Base-by-base conservation (phyloP, 2,329 filamentous ascomycete species). In the Fusarium avenaceum region DNA sequence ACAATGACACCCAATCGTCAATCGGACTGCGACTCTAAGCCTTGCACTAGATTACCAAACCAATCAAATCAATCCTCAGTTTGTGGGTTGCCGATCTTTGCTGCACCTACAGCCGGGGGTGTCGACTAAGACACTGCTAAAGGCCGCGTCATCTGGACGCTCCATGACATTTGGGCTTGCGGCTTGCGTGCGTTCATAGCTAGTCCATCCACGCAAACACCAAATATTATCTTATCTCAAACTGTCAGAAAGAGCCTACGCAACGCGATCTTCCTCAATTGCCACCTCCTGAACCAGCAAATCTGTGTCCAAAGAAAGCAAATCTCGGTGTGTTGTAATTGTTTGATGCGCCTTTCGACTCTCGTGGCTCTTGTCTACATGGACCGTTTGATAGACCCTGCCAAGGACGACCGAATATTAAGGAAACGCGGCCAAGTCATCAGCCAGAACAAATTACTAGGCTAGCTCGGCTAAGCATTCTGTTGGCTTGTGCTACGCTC, bases 121-220 rank as follows among this genome's bases (percentile, higher is more conserved):
- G 69, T 52, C 33, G 46, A 49, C 22, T 43, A 56, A 67, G 63
- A 74, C 69, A 70, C 67, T 55, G 54, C 54, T 52, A 67, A 46
- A 72, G 71, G 69, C 69, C 71, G 71, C 71, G 71, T 73, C 71
- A 74, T 71, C 71, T 71, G 48, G 48, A 59, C 46, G 63, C 57
- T 70, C 57, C 57, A 67, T 73, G 51, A 62, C 55, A 62, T 59
- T 63, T 30, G 28, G 54, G 69, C 71, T 73, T 73, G 71, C 70
- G 70, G 69, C 71, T 73, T 73, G 71, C 70, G 70, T 70, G 69
- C 71, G 72, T 73, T 69, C 68, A 66, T 69, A 73, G 24, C 7
- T 70, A 73, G 24, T 24, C 6, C 24, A 24, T 24, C 24, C 60
- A 56, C 49, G 42, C 58, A 63, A 69, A 69, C 67, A 62, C 47